Percentiles rank a stretch among this genome's conserved stretches.
phyloP scores from a whole-genome alignment of 2,329 filamentous ascomycete genomes.

The Aspergillus quadricinctus region DNA sequence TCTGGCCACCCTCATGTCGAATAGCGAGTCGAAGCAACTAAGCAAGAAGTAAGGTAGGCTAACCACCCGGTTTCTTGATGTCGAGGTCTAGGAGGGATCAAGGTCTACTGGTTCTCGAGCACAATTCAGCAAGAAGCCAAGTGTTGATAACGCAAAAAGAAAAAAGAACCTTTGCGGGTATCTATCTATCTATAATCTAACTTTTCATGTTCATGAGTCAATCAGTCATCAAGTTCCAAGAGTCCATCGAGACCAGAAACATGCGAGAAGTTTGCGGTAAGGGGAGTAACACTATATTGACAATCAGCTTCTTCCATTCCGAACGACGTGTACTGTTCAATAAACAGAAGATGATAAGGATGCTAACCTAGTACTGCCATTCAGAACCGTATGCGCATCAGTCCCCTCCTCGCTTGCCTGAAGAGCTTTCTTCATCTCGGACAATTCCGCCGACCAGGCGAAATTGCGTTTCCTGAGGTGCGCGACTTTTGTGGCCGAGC shows the following conservation, averaged over 20 bases:
- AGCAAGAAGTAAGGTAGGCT: background rate
- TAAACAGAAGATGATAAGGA: background rate
- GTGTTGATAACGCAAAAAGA: background rate
- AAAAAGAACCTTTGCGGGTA: conserved; percentile 22
- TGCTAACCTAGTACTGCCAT: conserved; percentile 71
- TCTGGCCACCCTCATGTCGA: background rate
- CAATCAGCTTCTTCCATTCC: background rate
- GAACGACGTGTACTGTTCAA: background rate
- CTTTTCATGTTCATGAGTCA: conserved; percentile 13
- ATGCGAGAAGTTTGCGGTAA: conserved; percentile 88
- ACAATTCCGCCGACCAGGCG: conserved; percentile 81
- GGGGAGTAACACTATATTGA: conserved; percentile 67
- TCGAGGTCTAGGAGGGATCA: background rate
- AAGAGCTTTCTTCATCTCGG: conserved; percentile 79
- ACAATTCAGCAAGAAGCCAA: background rate
- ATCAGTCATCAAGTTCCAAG: conserved; percentile 55
- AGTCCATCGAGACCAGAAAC: conserved; percentile 60
- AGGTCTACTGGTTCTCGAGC: background rate
- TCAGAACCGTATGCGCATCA: conserved; percentile 83
- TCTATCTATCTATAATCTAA: conserved; percentile 12
- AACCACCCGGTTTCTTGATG: background rate
- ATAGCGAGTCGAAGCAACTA: background rate
- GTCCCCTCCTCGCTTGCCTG: conserved; percentile 71
- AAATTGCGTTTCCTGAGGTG: conserved; percentile 74
- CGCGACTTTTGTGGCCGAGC: conserved; percentile 6